Evolutionary conservation across 1,284 basidiomycete genomes (phyloP).

Genomic region (Chiua sp.): DNA sequence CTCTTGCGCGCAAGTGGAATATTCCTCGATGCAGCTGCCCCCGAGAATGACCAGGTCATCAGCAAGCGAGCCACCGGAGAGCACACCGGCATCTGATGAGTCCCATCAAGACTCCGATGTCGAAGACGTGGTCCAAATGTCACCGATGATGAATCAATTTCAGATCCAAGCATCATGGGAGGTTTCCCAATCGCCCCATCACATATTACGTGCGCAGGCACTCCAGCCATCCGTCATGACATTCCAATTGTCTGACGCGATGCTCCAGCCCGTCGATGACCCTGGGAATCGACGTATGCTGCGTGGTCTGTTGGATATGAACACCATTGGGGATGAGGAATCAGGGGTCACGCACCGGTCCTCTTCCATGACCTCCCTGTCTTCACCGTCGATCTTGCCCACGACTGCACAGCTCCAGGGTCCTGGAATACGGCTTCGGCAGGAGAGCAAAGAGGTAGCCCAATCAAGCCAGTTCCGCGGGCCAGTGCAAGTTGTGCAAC

Average conservation of each 20-base stretch:
- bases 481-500: slow-evolving; percentile 2
- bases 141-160: slow-evolving; percentile 39
- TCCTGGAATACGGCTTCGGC: slow-evolving; percentile 34
- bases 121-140: slow-evolving; percentile 36
- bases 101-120: slow-evolving; percentile 37
- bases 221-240: slow-evolving; percentile 36
- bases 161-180: slow-evolving; percentile 28
- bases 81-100: slow-evolving; percentile 39
- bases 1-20: slow-evolving; percentile 19
- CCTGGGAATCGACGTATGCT: slow-evolving; percentile 32
- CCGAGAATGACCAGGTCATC: slow-evolving; percentile 29
- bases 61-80: slow-evolving; percentile 37
- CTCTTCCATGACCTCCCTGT: slow-evolving; percentile 5
- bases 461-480: slow-evolving; percentile 20
- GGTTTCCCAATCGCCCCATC: slow-evolving; percentile 8
- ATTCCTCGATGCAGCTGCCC: slow-evolving; percentile 17
- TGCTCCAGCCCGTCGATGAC: slow-evolving; percentile 33
- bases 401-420: slow-evolving; percentile 25
- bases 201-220: slow-evolving; percentile 15
- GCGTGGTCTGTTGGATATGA: slow-evolving; percentile 21
- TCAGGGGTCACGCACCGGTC: slow-evolving; percentile 14
- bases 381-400: slow-evolving; percentile 7
- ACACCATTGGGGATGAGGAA: slow-evolving; percentile 18
- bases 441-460: slow-evolving; percentile 11
- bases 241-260: slow-evolving; percentile 34